Conservation (phyloP, 805 yeast species). For the Saccharomyces jurei region DNA sequence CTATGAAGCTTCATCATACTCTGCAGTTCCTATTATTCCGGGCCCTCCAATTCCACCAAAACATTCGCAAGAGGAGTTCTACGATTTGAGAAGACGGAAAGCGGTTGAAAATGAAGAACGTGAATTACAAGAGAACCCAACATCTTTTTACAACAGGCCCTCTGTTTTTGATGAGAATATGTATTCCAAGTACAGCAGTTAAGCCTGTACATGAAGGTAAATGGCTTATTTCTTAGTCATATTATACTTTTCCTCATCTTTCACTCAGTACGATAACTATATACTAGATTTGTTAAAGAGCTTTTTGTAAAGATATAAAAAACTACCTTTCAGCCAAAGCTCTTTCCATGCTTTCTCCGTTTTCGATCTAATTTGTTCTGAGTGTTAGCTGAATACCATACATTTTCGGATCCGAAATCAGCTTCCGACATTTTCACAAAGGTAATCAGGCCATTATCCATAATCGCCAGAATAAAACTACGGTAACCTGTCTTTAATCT, state of each 20-base stretch:
- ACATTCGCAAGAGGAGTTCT: constrained; percentile 9
- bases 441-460: constrained; percentile 69
- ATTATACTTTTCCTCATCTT: not conserved
- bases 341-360: not conserved
- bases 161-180: constrained; percentile 43
- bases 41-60: constrained; percentile 20
- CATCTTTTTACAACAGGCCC: constrained; percentile 21
- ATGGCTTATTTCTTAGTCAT: not conserved
- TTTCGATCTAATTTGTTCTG: not conserved
- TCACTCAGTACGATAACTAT: not conserved
- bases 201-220: not conserved
- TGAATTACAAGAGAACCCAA: not conserved
- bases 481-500: constrained; percentile 47
- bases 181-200: constrained; percentile 33
- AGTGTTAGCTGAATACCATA: constrained; percentile 24
- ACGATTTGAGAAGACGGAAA: constrained; percentile 4
- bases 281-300: not conserved
- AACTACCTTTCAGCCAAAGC: not conserved
- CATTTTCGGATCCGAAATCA: constrained; percentile 36
- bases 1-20: not conserved
- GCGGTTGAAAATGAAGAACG: constrained; percentile 1
- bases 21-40: not conserved
- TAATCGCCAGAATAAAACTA: constrained; percentile 52
- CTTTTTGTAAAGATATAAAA: not conserved
- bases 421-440: constrained; percentile 48